These are phyloP conservation scores for Calocybe gambosa DNA, from an alignment of 1,284 basidiomycete genomes.

Conservation along the genomic window DNA sequence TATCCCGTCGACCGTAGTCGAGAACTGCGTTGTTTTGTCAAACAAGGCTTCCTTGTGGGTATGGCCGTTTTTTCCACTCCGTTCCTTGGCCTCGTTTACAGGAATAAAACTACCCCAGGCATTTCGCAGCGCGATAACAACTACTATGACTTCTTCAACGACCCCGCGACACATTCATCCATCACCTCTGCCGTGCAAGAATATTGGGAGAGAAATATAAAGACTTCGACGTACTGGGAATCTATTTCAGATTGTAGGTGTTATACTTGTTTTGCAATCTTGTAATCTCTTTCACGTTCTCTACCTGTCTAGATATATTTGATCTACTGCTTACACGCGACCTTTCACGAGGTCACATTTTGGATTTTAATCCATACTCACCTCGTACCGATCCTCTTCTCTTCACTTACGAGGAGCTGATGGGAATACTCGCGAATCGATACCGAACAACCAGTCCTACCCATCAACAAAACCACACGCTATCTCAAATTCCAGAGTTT, in stretches of 20 bases:
- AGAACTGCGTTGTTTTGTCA: conserved; percentile 86
- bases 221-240: conserved; percentile 44
- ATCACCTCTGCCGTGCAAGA: conserved; percentile 49
- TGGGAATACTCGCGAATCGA: conserved; percentile 29
- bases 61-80: conserved; percentile 17
- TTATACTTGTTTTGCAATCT: conserved; percentile 4
- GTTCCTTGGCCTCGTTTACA: neutral
- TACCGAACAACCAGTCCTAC: neutral
- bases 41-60: conserved; percentile 68
- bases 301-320: conserved; percentile 58
- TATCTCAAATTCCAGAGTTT: conserved; percentile 38
- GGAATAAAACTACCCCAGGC: conserved; percentile 35
- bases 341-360: conserved; percentile 65
- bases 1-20: conserved; percentile 79
- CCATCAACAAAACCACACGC: neutral
- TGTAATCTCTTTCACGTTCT: neutral
- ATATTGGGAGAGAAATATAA: conserved; percentile 70
- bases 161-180: conserved; percentile 44
- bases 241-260: conserved; percentile 67
- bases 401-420: conserved; percentile 80
- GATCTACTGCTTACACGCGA: conserved; percentile 86
- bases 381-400: conserved; percentile 82
- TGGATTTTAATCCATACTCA: conserved; percentile 91
- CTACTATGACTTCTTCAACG: conserved; percentile 83
- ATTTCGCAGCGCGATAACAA: conserved; percentile 89